These are phyloP conservation scores for Tylopilus subfusipes DNA, from an alignment of 768 basidiomycete species.

Conservation along the genomic window DNA sequence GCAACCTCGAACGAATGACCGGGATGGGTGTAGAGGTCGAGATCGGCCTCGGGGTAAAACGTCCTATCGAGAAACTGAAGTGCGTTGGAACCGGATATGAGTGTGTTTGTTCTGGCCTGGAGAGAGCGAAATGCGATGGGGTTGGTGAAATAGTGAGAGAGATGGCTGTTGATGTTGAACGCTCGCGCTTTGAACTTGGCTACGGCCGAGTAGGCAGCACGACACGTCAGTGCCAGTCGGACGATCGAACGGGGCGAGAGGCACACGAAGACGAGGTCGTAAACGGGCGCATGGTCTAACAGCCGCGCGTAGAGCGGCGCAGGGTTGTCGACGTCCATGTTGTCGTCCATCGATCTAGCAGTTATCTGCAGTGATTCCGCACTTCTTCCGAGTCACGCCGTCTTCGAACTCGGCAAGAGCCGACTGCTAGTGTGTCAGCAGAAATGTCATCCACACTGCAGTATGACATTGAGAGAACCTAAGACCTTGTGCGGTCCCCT, in stretches of 20 bases:
- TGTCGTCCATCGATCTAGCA: too few species aligned
- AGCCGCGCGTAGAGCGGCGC: not conserved
- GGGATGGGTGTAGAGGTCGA: conserved; percentile 48
- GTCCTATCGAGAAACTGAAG: conserved; percentile 55
- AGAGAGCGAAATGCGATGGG: conserved; percentile 42
- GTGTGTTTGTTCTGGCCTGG: conserved; percentile 39
- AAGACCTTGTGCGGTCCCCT: too few species aligned
- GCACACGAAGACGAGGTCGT: conserved; percentile 16
- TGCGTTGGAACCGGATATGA: conserved; percentile 55
- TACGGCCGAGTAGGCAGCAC: conserved; percentile 12
- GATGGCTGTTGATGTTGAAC: conserved; percentile 36
- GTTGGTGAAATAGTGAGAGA: conserved; percentile 36
- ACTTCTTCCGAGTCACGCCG: too few species aligned
- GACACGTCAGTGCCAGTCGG: conserved; percentile 24
- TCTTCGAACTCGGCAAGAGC: too few species aligned
- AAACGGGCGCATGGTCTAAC: conserved; percentile 20
- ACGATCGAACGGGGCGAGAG: conserved; percentile 19
- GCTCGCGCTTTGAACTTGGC: conserved; percentile 24
- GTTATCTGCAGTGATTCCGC: too few species aligned
- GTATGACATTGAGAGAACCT: too few species aligned
- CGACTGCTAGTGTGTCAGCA: too few species aligned
- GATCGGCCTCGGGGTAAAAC: too few species aligned
- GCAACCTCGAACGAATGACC: conserved; percentile 32
- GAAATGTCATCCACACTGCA: too few species aligned
- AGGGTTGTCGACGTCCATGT: not conserved